Percentiles rank a stretch among this genome's conserved stretches.
These are phyloP conservation scores for Acanthamoeba royreba DNA, from an alignment of 208 protist species.

Conservation along the genomic window DNA sequence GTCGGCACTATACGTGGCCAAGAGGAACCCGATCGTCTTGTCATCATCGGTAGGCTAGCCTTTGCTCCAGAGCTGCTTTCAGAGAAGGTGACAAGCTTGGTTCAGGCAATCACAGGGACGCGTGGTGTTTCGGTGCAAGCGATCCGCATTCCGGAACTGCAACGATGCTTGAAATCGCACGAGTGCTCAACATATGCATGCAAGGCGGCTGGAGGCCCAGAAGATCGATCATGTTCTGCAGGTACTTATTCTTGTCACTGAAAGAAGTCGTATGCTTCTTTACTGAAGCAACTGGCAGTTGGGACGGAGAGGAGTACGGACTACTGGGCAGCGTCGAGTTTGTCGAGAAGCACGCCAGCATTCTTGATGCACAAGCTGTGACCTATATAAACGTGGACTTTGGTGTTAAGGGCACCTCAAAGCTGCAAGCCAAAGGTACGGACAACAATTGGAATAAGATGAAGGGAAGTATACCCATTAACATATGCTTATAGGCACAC, in stretches of 20 bases:
- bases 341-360: constrained; percentile 8
- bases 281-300: neutral
- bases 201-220: constrained; percentile 44
- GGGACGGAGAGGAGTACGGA: constrained; percentile 55
- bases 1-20: neutral
- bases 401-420: neutral
- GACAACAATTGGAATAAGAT: neutral
- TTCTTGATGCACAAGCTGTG: neutral
- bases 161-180: constrained; percentile 35
- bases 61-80: neutral
- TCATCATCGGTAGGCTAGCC: neutral
- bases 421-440: neutral
- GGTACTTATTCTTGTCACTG: neutral
- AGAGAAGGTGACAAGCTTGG: neutral
- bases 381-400: constrained; percentile 50
- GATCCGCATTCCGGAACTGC: constrained; percentile 35
- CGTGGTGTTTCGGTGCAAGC: constrained; percentile 49
- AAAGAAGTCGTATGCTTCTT: neutral
- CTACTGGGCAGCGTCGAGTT: constrained; percentile 39
- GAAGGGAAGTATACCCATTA: neutral
- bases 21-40: neutral
- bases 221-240: constrained; percentile 31
- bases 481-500: neutral
- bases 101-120: constrained; percentile 40
- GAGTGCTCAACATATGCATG: neutral